Evolutionary conservation across 768 basidiomycete genomes (phyloP).

Genomic region (Lepiota venenata): DNA sequence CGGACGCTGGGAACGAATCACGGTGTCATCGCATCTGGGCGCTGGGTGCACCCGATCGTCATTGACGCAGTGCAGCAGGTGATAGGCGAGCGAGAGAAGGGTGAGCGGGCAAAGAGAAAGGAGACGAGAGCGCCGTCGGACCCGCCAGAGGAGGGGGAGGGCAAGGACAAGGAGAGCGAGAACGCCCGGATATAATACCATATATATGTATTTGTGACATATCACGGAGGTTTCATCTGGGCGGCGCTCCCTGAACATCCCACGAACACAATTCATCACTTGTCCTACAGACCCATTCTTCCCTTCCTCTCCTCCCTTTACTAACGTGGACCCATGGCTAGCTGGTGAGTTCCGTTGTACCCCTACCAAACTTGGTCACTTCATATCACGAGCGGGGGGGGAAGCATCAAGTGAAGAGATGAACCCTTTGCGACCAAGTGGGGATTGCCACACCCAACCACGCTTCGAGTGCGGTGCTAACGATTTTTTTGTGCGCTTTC

Average conservation of each 20-base stretch:
- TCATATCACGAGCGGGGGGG: constrained; percentile 1
- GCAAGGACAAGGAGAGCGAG: neutral
- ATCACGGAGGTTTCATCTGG: constrained; percentile 2
- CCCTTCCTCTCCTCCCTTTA: neutral
- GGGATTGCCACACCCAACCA: neutral
- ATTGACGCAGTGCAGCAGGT: constrained; percentile 74
- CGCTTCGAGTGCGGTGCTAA: neutral
- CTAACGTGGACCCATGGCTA: neutral
- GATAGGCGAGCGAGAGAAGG: constrained; percentile 18
- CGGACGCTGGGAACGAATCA: constrained; percentile 82
- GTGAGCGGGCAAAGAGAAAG: neutral
- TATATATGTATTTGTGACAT: neutral
- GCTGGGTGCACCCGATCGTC: constrained; percentile 63
- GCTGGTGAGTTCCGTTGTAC: constrained; percentile 13
- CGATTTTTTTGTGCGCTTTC: neutral
- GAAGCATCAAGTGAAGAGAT: too few relatives aligned
- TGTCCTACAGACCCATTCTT: neutral
- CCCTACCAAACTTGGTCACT: neutral
- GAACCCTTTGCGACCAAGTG: neutral
- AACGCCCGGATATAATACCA: neutral
- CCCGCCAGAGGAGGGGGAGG: neutral
- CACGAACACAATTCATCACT: neutral
- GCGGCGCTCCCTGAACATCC: neutral
- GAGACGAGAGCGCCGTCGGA: too few relatives aligned
- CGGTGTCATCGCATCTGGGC: constrained; percentile 83